Evolutionary conservation across 169 alveolate genomes (phyloP).

Genomic region (Babesia bigemina): DNA sequence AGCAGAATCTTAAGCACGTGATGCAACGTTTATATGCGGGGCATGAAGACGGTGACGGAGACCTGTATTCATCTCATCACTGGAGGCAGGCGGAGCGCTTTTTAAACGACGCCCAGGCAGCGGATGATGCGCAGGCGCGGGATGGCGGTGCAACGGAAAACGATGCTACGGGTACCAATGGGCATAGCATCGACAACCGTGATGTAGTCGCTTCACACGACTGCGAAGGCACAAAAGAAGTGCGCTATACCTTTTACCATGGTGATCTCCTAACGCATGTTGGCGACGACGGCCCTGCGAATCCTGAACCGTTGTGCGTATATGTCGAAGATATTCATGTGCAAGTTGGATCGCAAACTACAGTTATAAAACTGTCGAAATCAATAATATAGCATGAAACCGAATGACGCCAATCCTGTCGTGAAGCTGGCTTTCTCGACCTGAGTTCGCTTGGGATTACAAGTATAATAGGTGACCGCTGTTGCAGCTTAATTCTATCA

Average conservation of each 20-base stretch:
- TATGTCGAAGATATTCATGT: constrained; percentile 45
- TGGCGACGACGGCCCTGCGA: neutral
- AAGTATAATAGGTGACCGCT: too few relatives aligned
- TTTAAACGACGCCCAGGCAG: constrained; percentile 6
- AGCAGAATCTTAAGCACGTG: constrained; percentile 31
- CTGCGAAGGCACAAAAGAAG: neutral
- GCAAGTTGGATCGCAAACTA: constrained; percentile 50
- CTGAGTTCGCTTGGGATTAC: too few relatives aligned
- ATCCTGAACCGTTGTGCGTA: constrained; percentile 27
- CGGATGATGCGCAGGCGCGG: neutral
- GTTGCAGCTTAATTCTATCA: too few relatives aligned
- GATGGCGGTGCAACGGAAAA: neutral
- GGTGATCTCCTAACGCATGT: neutral
- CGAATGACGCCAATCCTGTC: too few relatives aligned
- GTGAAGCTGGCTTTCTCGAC: too few relatives aligned
- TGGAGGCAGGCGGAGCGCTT: constrained; percentile 44
- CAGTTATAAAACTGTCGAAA: constrained; percentile 20
- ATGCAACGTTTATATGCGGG: constrained; percentile 27
- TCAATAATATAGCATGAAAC: too few relatives aligned
- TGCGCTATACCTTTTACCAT: constrained; percentile 8
- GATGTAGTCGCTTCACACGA: neutral
- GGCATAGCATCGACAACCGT: neutral
- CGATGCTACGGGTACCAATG: neutral
- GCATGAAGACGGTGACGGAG: neutral
- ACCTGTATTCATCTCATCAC: constrained; percentile 52